Base-by-base conservation (phyloP, 1,284 basidiomycete genomes). In the Sanghuangporus weigelae region DNA sequence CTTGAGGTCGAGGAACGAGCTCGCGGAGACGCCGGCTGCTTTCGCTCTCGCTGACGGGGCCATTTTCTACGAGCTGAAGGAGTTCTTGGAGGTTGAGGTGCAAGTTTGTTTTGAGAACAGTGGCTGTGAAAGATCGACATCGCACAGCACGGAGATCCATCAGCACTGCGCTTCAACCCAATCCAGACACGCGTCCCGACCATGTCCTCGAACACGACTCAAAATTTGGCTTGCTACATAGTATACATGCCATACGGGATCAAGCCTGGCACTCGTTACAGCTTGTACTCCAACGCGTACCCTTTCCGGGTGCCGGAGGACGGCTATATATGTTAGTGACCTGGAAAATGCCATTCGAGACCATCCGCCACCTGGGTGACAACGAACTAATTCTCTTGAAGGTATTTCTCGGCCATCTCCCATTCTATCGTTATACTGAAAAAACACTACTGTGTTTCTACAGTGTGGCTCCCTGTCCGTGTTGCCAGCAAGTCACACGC, bases 1-100 rank as follows among this genome's bases (percentile, higher is more conserved):
- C 67, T 88, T 89, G 51, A 93, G 81, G 70, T 92, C 88, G 31
- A 92, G 82, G 73, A 92, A 90, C 0, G 90, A 89, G 63, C 80
- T 82, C 1, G 85, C 79, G 66, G 84, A 89, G 69, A 90, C 79
- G 3, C 86, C 87, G 48, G 85, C 82, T n/a, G 83, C 84, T 71
- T 84, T 87, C 0, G 84, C 78, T 70, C 86, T 89, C 68, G 76
- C 59, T 39, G 60, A 50, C 16, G 60, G 64, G 11, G 64, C 60
- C 64, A 65, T 65, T 46, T 19, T 49, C 14, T 19, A 51, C 6
- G 23, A 23, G 21, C 23, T 7, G 31, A 3, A 11, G 31, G 19
- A 7, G 35, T 21, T 21, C 8, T n/a, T 51, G 16, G 58, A n/a
- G 31, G 58, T 51, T 11, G 21, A 23, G 1, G 48, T 50, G 7